A percentile compares a stretch with the other conserved stretches of the same genome.
Evolutionary conservation across 192 early-diverging fungal species (phyloP).

Genomic region (Gryganskiella cystojenkinii): DNA sequence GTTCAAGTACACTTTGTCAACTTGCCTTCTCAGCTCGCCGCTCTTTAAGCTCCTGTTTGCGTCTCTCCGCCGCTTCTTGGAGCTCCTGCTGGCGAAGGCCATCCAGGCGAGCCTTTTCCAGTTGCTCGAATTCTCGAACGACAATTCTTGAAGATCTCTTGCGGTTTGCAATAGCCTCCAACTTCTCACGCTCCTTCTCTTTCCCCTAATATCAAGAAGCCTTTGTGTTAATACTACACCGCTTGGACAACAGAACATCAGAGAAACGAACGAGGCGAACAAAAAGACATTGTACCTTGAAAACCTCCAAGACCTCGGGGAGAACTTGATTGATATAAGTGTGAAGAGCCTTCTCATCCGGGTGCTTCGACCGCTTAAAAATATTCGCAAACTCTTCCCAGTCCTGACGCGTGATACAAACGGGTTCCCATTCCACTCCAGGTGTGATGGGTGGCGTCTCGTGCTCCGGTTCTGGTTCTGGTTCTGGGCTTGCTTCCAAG

Average conservation of each 20-base stretch:
- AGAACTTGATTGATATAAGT: slow-evolving; percentile 65
- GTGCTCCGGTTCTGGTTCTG: slow-evolving; percentile 28
- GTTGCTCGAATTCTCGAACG: slow-evolving; percentile 65
- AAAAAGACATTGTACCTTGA: slow-evolving; percentile 55
- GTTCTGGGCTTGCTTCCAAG: slow-evolving; percentile 15
- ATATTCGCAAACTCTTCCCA: slow-evolving; percentile 73
- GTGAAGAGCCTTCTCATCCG: slow-evolving; percentile 69
- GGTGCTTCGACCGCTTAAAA: slow-evolving; percentile 63
- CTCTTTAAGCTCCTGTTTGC: slow-evolving; percentile 31
- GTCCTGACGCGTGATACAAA: slow-evolving; percentile 66
- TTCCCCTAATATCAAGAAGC: slow-evolving; percentile 49
- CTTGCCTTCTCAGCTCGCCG: slow-evolving; percentile 44
- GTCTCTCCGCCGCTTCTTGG: slow-evolving; percentile 19
- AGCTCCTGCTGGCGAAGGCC: slow-evolving; percentile 27
- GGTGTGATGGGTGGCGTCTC: slow-evolving; percentile 53
- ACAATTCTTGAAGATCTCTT: slow-evolving; percentile 74
- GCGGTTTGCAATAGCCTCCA: slow-evolving; percentile 67
- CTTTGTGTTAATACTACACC: too few species aligned
- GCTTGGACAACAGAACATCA: too few species aligned
- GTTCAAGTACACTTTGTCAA: neutral
- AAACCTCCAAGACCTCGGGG: slow-evolving; percentile 65
- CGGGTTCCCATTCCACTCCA: slow-evolving; percentile 61
- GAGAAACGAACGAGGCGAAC: too few species aligned
- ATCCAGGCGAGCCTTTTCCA: slow-evolving; percentile 57
- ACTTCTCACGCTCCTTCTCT: slow-evolving; percentile 62